Percentiles rank a stretch among this genome's conserved stretches.
These are phyloP conservation scores for Suillus placidus DNA, from an alignment of 768 basidiomycete genomes.

Conservation along the genomic window DNA sequence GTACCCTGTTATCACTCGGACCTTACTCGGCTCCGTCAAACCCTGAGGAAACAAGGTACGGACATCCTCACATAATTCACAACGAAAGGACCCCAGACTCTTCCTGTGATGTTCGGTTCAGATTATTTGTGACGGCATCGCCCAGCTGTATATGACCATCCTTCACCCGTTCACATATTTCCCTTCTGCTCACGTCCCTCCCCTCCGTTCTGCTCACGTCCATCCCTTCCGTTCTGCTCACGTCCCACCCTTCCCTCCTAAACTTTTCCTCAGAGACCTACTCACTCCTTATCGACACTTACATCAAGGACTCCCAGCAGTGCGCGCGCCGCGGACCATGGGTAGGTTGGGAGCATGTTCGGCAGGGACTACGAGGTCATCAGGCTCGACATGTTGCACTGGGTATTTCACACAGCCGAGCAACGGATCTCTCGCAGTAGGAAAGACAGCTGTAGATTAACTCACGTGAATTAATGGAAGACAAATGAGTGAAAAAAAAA, in stretches of 20 bases:
- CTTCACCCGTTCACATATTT: too few species aligned
- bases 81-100: not conserved
- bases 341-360: not conserved
- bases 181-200: not conserved
- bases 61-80: slow-evolving; percentile 1
- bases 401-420: not conserved
- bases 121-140: not conserved
- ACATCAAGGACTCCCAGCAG: too few species aligned
- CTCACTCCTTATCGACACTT: too few species aligned
- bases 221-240: too few species aligned
- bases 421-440: not conserved
- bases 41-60: not conserved
- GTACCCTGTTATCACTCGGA: not conserved
- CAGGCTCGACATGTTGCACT: not conserved
- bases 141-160: not conserved
- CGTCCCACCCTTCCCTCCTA: too few species aligned
- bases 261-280: too few species aligned
- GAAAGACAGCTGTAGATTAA: not conserved
- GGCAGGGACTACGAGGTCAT: not conserved
- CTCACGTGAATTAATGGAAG: not conserved
- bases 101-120: not conserved
- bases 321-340: too few species aligned
- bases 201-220: too few species aligned
- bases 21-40: not conserved
- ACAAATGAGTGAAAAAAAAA: not conserved